phyloP scores from a whole-genome alignment of 257 asterid species.

The Solanum infundibuliforme region DNA sequence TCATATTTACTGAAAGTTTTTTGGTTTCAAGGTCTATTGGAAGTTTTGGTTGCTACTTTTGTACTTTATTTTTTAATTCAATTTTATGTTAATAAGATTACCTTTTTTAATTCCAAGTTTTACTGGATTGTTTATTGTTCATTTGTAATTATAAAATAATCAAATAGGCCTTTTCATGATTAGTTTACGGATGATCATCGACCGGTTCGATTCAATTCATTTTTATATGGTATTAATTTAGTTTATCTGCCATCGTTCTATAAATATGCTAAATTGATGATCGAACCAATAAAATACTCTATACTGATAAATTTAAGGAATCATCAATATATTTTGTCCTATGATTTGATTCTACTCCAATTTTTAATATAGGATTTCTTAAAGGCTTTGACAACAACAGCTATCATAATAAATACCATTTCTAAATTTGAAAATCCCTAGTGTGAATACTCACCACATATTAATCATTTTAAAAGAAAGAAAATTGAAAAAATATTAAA shows the following conservation, averaged over 20 bases:
- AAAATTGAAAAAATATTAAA: background rate
- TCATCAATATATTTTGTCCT: too few species aligned
- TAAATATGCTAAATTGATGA: background rate
- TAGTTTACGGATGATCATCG: background rate
- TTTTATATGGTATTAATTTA: background rate
- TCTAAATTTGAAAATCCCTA: background rate
- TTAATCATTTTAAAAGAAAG: background rate
- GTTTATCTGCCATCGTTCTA: background rate
- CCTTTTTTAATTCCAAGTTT: background rate
- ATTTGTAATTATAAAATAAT: background rate
- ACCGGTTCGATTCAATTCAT: accelerated
- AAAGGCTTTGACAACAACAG: background rate
- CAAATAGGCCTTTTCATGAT: background rate
- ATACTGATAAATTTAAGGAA: too few species aligned
- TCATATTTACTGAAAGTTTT: background rate
- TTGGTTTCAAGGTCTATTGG: background rate
- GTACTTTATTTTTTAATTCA: background rate
- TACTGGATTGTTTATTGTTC: background rate
- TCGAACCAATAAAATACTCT: background rate
- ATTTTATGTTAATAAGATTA: background rate
- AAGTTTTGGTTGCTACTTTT: background rate
- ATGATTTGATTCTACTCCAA: background rate
- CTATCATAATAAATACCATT: background rate
- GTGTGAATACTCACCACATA: background rate
- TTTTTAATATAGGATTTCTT: background rate